phyloP scores from a whole-genome alignment of 768 basidiomycete genomes.

The Thelephora aurantiotincta region DNA sequence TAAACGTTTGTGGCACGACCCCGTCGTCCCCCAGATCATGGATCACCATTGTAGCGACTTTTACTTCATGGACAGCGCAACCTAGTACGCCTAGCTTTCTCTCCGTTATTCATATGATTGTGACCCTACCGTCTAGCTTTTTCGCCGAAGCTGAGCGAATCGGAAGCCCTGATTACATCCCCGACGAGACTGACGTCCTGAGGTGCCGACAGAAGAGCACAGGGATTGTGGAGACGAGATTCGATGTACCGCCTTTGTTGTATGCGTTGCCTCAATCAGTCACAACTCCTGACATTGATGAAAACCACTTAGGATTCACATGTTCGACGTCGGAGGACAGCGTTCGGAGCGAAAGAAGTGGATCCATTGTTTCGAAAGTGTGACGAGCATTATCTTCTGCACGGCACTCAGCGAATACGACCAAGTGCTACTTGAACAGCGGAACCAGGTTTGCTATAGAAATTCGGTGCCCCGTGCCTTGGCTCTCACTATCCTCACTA shows the following conservation, averaged over 20 bases:
- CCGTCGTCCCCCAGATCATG: conserved; percentile 35
- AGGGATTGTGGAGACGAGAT: conserved; percentile 83
- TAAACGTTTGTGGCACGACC: conserved; percentile 55
- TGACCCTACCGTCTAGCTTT: conserved; percentile 38
- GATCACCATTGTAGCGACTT: conserved; percentile 53
- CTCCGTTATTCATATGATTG: not conserved
- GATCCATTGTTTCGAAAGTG: conserved; percentile 58
- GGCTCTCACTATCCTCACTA: not conserved
- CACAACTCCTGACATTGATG: not conserved
- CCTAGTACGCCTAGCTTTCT: conserved; percentile 43
- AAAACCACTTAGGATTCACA: conserved; percentile 29
- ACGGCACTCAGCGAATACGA: conserved; percentile 63
- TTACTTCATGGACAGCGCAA: conserved; percentile 91
- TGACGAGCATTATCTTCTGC: conserved; percentile 66
- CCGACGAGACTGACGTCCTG: conserved; percentile 77
- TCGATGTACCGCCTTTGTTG: conserved; percentile 44
- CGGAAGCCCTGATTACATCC: conserved; percentile 66
- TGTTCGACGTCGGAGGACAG: conserved; percentile 68
- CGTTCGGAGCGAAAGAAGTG: conserved; percentile 47
- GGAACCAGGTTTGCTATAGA: conserved; percentile 37
- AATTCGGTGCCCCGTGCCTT: conserved; percentile 1
- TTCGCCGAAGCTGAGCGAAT: conserved; percentile 79
- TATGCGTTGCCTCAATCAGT: conserved; percentile 6
- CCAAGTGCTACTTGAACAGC: conserved; percentile 57
- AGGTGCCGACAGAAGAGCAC: conserved; percentile 78